phyloP scores from a whole-genome alignment of 1,284 basidiomycete species.

The Ustilago xerochloae region DNA sequence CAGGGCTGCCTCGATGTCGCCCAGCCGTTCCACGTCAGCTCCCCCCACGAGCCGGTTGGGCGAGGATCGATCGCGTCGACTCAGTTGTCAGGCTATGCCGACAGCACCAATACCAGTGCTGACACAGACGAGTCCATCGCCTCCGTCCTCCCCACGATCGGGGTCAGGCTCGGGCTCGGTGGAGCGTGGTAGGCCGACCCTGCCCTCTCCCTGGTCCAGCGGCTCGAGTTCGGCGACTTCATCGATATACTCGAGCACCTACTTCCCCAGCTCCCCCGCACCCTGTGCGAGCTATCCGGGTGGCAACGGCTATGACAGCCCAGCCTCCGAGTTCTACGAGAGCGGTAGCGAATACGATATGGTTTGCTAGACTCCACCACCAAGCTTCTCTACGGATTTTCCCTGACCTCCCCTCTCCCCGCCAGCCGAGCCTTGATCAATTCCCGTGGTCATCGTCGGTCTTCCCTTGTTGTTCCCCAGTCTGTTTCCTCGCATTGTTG shows the following conservation, averaged over 20 bases:
- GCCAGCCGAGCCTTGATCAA: neutral
- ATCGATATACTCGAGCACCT: conserved; percentile 49
- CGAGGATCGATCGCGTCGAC: conserved; percentile 9
- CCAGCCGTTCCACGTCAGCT: conserved; percentile 35
- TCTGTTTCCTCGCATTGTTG: neutral
- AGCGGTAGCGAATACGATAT: conserved; percentile 66
- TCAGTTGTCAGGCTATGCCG: conserved; percentile 25
- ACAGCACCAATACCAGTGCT: conserved; percentile 25
- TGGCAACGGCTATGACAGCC: conserved; percentile 59
- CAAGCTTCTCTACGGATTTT: neutral
- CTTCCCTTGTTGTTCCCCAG: neutral
- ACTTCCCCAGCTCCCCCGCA: conserved; percentile 29
- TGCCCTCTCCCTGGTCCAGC: conserved; percentile 36
- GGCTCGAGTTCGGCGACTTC: conserved; percentile 25
- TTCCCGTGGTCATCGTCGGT: neutral
- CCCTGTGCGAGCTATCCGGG: conserved; percentile 29
- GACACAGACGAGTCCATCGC: conserved; percentile 45
- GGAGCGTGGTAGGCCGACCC: conserved; percentile 10
- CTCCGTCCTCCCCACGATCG: conserved; percentile 27
- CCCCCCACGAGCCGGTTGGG: conserved; percentile 10
- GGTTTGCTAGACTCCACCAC: conserved; percentile 21
- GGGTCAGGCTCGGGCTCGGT: neutral
- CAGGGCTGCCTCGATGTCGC: neutral
- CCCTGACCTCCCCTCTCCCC: neutral
- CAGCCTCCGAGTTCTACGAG: conserved; percentile 62